Evolutionary conservation across 139 green algal species (phyloP).

Genomic region (Raphidocelis subcapitata): DNA sequence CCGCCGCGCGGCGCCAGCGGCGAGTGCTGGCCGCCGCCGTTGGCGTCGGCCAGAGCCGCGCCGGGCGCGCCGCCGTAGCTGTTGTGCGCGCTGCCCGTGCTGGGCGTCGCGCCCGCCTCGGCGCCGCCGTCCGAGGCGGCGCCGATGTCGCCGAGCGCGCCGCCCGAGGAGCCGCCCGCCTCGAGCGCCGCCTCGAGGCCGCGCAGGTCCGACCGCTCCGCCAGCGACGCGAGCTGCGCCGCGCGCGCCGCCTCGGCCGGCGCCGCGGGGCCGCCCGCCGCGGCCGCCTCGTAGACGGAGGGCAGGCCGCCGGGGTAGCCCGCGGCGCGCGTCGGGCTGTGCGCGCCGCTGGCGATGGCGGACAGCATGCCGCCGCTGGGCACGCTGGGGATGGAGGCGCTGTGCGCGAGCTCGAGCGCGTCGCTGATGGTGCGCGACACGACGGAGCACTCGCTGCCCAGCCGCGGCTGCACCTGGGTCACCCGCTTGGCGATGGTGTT

Average conservation of each 20-base stretch:
- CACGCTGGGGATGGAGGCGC: neutral
- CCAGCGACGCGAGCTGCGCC: constrained; percentile 72
- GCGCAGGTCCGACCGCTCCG: constrained; percentile 70
- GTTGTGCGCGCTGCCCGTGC: neutral
- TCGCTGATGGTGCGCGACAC: constrained; percentile 19
- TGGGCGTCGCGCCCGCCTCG: neutral
- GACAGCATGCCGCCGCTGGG: neutral
- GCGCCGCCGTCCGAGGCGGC: neutral
- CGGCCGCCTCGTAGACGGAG: neutral
- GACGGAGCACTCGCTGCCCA: constrained; percentile 25
- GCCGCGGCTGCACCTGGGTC: constrained; percentile 41
- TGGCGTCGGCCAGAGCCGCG: too few relatives aligned
- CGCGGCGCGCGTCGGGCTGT: too few relatives aligned
- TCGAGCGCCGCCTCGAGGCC: constrained; percentile 48
- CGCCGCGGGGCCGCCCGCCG: neutral
- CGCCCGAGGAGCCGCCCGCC: neutral
- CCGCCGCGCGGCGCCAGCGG: too few relatives aligned
- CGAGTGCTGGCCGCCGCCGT: too few relatives aligned
- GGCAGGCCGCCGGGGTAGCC: neutral
- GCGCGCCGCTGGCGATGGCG: neutral
- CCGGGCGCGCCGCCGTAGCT: constrained; percentile 1
- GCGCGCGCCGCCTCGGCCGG: constrained; percentile 20
- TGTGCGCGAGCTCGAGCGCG: constrained; percentile 15
- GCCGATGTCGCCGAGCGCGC: constrained; percentile 8
- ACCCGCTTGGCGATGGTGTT: constrained; percentile 86